These are phyloP conservation scores for Rubia tinctorum DNA, from an alignment of 305 asterid species.

Conservation along the genomic window DNA sequence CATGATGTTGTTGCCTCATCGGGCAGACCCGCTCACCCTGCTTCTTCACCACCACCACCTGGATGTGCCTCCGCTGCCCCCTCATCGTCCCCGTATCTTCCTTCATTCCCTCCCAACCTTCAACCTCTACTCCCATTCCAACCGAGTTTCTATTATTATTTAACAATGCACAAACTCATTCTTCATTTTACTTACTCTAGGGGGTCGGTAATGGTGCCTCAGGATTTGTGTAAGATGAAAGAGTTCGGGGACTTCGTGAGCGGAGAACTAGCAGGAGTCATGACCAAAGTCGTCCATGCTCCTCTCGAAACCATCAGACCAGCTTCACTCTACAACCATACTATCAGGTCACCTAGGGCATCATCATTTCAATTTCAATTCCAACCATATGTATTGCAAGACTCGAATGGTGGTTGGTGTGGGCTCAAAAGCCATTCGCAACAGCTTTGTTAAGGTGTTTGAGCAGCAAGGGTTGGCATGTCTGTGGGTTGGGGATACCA, in stretches of 20 bases:
- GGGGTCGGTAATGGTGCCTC: constrained; percentile 11
- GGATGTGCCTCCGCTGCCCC: background rate
- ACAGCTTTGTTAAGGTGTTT: constrained; percentile 70
- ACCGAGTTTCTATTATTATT: background rate
- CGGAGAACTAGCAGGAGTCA: constrained; percentile 95
- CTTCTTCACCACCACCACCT: constrained; percentile 21
- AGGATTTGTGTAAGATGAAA: constrained; percentile 62
- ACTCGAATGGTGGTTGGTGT: constrained; percentile 97
- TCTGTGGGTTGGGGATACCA: constrained; percentile 91
- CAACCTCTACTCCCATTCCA: background rate
- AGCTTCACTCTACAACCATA: too few species aligned
- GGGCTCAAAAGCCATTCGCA: constrained; percentile 69
- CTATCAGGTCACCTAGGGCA: too few species aligned
- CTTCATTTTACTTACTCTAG: background rate
- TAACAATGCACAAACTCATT: background rate
- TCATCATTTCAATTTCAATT: background rate
- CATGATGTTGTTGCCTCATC: constrained; percentile 48
- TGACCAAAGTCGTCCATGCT: constrained; percentile 96
- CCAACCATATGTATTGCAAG: constrained; percentile 38
- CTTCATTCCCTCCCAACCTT: background rate
- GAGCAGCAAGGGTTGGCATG: constrained; percentile 95
- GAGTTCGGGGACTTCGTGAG: constrained; percentile 92
- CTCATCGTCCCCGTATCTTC: constrained; percentile 1
- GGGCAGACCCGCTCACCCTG: constrained; percentile 23
- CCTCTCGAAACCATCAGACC: constrained; percentile 98